These are phyloP conservation scores for Gossypium lobatum DNA, from an alignment of 441 rosid species.

Conservation along the genomic window DNA sequence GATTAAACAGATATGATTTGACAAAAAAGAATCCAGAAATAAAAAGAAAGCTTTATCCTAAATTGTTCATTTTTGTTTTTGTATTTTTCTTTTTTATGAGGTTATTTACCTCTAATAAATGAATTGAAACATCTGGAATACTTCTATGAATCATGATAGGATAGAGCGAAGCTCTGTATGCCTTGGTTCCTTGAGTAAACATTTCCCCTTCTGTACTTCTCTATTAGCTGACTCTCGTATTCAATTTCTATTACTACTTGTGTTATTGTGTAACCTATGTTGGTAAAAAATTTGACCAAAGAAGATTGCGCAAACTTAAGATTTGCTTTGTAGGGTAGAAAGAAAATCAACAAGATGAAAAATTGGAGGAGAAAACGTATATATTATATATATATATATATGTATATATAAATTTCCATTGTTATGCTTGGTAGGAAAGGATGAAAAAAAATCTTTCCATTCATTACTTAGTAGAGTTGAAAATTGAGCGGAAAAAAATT, in stretches of 20 bases:
- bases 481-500: too few relatives aligned
- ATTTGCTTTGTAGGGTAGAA: too few relatives aligned
- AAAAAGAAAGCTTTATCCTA: slow-evolving; percentile 18
- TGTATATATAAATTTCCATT: too few relatives aligned
- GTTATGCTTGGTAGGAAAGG: too few relatives aligned
- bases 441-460: too few relatives aligned
- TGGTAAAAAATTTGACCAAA: not conserved
- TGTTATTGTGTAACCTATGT: not conserved
- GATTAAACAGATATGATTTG: slow-evolving; percentile 5
- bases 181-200: not conserved
- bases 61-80: not conserved
- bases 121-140: not conserved
- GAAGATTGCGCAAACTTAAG: not conserved
- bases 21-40: slow-evolving; percentile 17
- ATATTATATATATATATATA: too few relatives aligned
- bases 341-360: too few relatives aligned
- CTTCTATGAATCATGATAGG: not conserved
- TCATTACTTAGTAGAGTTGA: too few relatives aligned
- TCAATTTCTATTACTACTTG: not conserved
- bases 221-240: not conserved
- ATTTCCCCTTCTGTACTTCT: not conserved
- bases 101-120: not conserved
- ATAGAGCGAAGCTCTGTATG: not conserved
- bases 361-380: too few relatives aligned
- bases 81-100: not conserved